Conservation (phyloP, 768 basidiomycete genomes). For the Hemileccinum impolitum region DNA sequence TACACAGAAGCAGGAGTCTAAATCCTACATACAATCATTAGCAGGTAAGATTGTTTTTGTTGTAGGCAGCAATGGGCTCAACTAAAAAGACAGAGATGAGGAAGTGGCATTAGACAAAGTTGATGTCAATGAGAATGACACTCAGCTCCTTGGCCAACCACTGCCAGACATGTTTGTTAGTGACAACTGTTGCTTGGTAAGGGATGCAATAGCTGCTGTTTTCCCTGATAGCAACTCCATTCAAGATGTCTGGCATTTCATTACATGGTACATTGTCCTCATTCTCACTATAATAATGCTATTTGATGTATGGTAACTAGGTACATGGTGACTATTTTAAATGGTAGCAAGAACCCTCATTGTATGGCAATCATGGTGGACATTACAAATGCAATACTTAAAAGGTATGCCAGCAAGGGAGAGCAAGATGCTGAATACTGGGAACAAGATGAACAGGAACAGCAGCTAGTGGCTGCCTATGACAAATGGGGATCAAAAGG, state of each 20-base stretch:
- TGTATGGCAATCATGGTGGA: constrained; percentile 1
- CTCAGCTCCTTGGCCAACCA: not conserved
- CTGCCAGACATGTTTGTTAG: constrained; percentile 13
- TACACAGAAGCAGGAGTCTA: not conserved
- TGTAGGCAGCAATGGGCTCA: too few relatives aligned
- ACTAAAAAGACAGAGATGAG: too few relatives aligned
- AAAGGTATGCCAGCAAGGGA: constrained; percentile 2
- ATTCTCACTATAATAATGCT: too few relatives aligned
- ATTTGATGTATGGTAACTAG: not conserved
- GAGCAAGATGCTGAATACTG: constrained; percentile 14
- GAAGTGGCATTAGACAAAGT: too few relatives aligned
- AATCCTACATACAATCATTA: not conserved
- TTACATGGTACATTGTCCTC: constrained; percentile 7
- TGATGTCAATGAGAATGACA: too few relatives aligned
- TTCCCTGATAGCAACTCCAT: constrained; percentile 1
- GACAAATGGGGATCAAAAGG: too few relatives aligned
- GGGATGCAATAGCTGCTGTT: not conserved
- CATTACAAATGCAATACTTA: constrained; percentile 11
- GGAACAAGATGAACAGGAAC: constrained; percentile 14
- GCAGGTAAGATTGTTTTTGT: not conserved
- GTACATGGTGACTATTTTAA: constrained; percentile 10
- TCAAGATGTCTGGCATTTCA: constrained; percentile 21
- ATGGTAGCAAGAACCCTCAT: constrained; percentile 6
- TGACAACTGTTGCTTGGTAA: constrained; percentile 22
- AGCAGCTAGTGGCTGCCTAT: too few relatives aligned